Percentiles rank a stretch among this genome's conserved stretches.
phyloP scores from a whole-genome alignment of 208 protist genomes.

The Leptomonas seymouri region DNA sequence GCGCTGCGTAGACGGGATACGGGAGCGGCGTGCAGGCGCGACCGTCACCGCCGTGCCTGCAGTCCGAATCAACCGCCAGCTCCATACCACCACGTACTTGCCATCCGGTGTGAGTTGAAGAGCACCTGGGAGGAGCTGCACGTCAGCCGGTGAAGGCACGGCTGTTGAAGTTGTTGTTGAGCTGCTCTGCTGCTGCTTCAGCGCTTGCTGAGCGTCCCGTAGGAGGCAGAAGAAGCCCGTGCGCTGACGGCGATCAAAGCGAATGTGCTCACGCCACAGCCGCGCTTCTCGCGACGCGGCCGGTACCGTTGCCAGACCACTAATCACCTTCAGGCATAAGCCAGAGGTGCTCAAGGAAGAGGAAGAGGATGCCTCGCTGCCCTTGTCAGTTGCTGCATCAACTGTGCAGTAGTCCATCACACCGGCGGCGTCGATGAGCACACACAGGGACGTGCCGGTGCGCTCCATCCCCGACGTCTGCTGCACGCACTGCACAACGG shows the following conservation, averaged over 20 bases:
- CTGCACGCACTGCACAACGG: slow-evolving; percentile 54
- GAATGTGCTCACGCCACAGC: slow-evolving; percentile 51
- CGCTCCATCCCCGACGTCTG: slow-evolving; percentile 25
- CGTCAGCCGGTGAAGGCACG: slow-evolving; percentile 7
- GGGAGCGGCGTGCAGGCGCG: slow-evolving; percentile 11
- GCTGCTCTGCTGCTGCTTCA: slow-evolving; percentile 1
- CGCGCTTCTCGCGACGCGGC: slow-evolving; percentile 38
- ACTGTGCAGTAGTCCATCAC: slow-evolving; percentile 72
- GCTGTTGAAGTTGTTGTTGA: neutral
- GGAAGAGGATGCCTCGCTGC: neutral
- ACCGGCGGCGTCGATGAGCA: slow-evolving; percentile 56
- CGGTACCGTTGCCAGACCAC: slow-evolving; percentile 37
- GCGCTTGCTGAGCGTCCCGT: slow-evolving; percentile 37
- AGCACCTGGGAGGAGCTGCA: slow-evolving; percentile 40
- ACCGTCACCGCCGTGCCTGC: neutral
- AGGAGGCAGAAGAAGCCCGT: slow-evolving; percentile 70
- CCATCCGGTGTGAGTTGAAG: slow-evolving; percentile 46
- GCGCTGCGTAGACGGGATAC: slow-evolving; percentile 30
- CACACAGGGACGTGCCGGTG: slow-evolving; percentile 32
- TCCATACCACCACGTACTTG: slow-evolving; percentile 52
- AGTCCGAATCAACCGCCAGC: slow-evolving; percentile 25
- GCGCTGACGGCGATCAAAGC: slow-evolving; percentile 55
- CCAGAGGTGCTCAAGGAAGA: slow-evolving; percentile 1
- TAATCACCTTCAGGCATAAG: slow-evolving; percentile 50
- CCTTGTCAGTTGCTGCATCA: slow-evolving; percentile 3